Base-by-base conservation (phyloP, 2,329 filamentous ascomycete species). In the Fusarium nisikadoi region DNA sequence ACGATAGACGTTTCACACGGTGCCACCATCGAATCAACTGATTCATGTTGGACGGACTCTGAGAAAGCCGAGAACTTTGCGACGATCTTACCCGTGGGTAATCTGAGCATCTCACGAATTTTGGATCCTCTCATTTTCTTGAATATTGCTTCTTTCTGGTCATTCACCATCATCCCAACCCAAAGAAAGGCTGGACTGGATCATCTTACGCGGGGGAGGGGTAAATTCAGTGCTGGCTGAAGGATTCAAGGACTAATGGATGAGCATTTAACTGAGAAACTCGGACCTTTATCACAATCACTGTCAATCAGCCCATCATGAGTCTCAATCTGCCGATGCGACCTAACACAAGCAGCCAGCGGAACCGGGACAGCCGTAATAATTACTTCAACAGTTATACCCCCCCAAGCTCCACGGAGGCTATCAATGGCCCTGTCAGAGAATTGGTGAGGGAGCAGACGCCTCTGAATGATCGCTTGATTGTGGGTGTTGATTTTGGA, bases 401-500 rank as follows among this genome's bases (percentile, higher is more conserved):
- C 16, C 83, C 86, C 47, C 84, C 85, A 31, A 87, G 87, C 39
- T 88, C 87, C 25, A 87, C 89, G 2, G 89, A 91, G 78, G 89
- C 89, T 49, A 90, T 91, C 80, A 87, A 89, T 77, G 88, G 88
- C 7, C 88, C 89, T 19, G 84, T 89, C 33, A 84, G 88, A 66
- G 89, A 90, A 73, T 85, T 87, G 31, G 82, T 84, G 31, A 81
- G 85, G 75, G 88, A 89, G 74, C 83, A 86, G 62, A 81, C 85
- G 35, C 83, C 86, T 16, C 79, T 86, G 50, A 86, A 83, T 71
- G 92, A 94, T 78, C 86, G 91, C 60, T 82, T 94, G 73, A 92
- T 94, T 74, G 92, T 95, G 38, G 93, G 92, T 12, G 89, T 95
- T 12, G 93, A 95, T 79, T 95, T 95, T 83, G 93, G 93, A 19